Evolutionary conservation across 106 monocot species (phyloP).

Genomic region (Agapanthus africanus): DNA sequence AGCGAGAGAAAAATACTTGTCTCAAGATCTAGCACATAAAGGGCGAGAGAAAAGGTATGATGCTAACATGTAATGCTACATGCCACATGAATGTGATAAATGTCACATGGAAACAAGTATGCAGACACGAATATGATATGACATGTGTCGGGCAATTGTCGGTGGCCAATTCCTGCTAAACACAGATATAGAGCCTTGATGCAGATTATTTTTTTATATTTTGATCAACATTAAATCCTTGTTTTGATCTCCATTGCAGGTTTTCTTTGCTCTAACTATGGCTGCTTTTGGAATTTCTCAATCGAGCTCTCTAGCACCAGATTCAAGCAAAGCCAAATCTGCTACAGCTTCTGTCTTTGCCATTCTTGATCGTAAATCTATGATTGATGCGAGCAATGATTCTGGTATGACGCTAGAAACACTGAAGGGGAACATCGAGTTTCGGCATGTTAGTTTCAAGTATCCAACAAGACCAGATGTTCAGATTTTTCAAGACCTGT

Average conservation of each 20-base stretch:
- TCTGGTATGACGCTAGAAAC: constrained; percentile 26
- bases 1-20: too few relatives aligned
- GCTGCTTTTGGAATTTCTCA: constrained; percentile 40
- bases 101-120: too few relatives aligned
- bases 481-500: constrained; percentile 43
- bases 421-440: constrained; percentile 40
- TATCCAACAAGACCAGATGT: constrained; percentile 49
- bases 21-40: too few relatives aligned
- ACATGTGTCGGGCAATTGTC: too few relatives aligned
- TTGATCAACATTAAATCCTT: background rate
- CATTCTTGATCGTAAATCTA: constrained; percentile 41
- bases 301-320: constrained; percentile 36
- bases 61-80: too few relatives aligned
- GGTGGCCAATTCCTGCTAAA: too few relatives aligned
- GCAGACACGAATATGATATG: too few relatives aligned
- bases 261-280: constrained; percentile 41
- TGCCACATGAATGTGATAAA: too few relatives aligned
- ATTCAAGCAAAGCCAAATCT: constrained; percentile 47
- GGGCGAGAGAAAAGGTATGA: too few relatives aligned
- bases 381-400: constrained; percentile 28
- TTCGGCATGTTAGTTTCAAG: constrained; percentile 40
- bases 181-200: too few relatives aligned
- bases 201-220: too few relatives aligned
- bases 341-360: constrained; percentile 47
- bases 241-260: constrained; percentile 15